Evolutionary conservation across 352 stramenopile genomes (phyloP), one percentile per base, ranked within the genome.

Genomic region (Globisporangium alternatum): DNA sequence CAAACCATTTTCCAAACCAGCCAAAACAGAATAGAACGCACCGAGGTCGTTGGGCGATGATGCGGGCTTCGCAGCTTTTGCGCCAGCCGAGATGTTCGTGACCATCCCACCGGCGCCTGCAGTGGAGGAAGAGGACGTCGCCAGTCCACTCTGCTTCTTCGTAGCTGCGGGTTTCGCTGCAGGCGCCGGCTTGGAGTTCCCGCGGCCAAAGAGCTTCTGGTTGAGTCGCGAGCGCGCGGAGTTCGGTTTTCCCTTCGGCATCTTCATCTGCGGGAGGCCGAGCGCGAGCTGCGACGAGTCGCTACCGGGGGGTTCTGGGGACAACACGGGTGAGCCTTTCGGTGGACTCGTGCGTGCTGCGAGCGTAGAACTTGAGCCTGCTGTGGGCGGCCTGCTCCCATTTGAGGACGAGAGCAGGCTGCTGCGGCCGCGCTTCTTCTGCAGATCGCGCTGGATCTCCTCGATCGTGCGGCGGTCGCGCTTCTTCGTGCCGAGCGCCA

Each of bases 391-490:
- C 51, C 43, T 28, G 30, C 33, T 33, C 33, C 41, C 56, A 22
- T 60, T 52, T 52, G 37, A 69, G 31, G 67, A 62, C 22, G 33
- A 53, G 54, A 54, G 45, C 25, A 49, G 30, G 3, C 53, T 45
- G 63, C 49, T 49, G 12, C 48, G 48, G 13, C 72, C 71, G 7
- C 81, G 75, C 57, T 90, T 94, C 60, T 81, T 89, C 52, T 83
- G 68, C 22, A 95, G 62, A 60, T 95, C 87, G 56, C 83, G 72
- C 60, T 95, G 87, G 58, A 95, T 95, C 66, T 95, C 83, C 52
- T 95, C 87, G 60, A 95, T 95, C n/a, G 87, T 93, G 22, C 87
- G 84, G 60, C 87, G 83, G 55, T 95, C 87, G 49, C 87, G 72
- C 64, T 94, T 95, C 67, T 89, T 89, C 17, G 87, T 95, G 48